These are phyloP conservation scores for Aspergillus avenaceus DNA, from an alignment of 495 filamentous ascomycete species.

Conservation along the genomic window DNA sequence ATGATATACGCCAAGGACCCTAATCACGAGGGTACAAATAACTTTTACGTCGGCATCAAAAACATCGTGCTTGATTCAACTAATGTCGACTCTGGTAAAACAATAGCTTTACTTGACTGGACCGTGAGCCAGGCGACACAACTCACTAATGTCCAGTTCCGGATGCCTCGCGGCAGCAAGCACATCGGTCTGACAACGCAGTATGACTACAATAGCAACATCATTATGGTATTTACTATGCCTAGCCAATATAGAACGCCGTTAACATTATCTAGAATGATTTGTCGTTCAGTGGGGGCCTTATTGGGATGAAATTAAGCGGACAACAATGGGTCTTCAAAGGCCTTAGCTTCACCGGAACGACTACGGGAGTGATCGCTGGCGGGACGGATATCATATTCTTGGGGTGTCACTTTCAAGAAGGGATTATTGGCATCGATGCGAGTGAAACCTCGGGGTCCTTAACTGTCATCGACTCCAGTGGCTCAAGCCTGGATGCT, in stretches of 20 bases:
- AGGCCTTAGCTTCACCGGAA: slow-evolving; percentile 53
- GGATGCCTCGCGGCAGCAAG: slow-evolving; percentile 52
- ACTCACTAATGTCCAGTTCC: slow-evolving; percentile 67
- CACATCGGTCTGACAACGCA: slow-evolving; percentile 68
- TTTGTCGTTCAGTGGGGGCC: slow-evolving; percentile 64
- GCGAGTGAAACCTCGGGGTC: slow-evolving; percentile 39
- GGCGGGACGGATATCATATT: slow-evolving; percentile 24
- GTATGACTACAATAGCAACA: slow-evolving; percentile 50
- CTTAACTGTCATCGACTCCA: slow-evolving; percentile 41
- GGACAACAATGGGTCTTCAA: slow-evolving; percentile 73
- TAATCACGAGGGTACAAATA: slow-evolving; percentile 27
- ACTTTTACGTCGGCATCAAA: slow-evolving; percentile 42
- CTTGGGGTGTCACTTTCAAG: slow-evolving; percentile 27
- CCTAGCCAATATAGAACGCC: too few relatives aligned
- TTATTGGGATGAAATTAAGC: slow-evolving; percentile 52
- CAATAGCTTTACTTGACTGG: slow-evolving; percentile 49
- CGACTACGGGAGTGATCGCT: slow-evolving; percentile 51
- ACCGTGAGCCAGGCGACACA: slow-evolving; percentile 67
- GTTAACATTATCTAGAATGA: slow-evolving; percentile 24
- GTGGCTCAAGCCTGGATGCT: slow-evolving; percentile 35
- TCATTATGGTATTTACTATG: slow-evolving; percentile 16
- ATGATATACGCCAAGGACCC: slow-evolving; percentile 36
- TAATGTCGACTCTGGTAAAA: slow-evolving; percentile 13
- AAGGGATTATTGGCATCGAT: slow-evolving; percentile 24
- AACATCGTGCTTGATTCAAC: slow-evolving; percentile 39